Base-by-base conservation (phyloP, 208 protist species). In the Trypanosoma cruzi region DNA sequence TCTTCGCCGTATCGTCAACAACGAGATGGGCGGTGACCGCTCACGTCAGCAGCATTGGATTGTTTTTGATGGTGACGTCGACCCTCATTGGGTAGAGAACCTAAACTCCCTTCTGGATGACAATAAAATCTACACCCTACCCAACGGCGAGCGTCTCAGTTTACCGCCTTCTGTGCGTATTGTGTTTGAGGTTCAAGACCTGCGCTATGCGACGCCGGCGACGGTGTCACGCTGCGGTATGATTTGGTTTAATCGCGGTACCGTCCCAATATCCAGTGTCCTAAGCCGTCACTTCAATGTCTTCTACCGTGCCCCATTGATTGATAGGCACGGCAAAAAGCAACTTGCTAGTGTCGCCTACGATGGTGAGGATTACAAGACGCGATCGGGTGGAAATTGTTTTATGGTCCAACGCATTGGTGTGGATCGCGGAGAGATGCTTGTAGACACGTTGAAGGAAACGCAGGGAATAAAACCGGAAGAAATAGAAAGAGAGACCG, bases 11-110 rank as follows among this genome's bases (percentile, higher is more conserved):
- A 99, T 99, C 75, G 82, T 99, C 52, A 95, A 98, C 53, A 97
- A 98, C 50, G 84, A 89, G 65, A 64, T 62, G 16, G 53, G 56
- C 29, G 59, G 58, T 32, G 53, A 81, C 22, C 63, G 79, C 52
- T 28, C 72, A 20, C 57, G 84, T 46, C 84, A 97, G 56, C 77
- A 97, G 68, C 97, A 99, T 76, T 99, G 98, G 98, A 99, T 99
- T 74, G 77, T 99, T 32, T 98, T 99, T 76, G 98, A 99, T 74
- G 98, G 98, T 44, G 98, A 99, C 80, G 98, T 99, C 4, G 98
- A 99, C 85, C 98, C 99, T 5, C 96, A 99, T 79, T 99, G 99
- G 99, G 98, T 99, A 2, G 98, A 99, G 81, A 99, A 99, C 74
- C 85, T 99, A 1, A 99, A 99, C 90, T 98, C 95, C 8, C 87